Percentiles rank a stretch among this genome's conserved stretches.
Evolutionary conservation across 352 stramenopile species (phyloP).

Genomic region (Globisporangium spinosum): DNA sequence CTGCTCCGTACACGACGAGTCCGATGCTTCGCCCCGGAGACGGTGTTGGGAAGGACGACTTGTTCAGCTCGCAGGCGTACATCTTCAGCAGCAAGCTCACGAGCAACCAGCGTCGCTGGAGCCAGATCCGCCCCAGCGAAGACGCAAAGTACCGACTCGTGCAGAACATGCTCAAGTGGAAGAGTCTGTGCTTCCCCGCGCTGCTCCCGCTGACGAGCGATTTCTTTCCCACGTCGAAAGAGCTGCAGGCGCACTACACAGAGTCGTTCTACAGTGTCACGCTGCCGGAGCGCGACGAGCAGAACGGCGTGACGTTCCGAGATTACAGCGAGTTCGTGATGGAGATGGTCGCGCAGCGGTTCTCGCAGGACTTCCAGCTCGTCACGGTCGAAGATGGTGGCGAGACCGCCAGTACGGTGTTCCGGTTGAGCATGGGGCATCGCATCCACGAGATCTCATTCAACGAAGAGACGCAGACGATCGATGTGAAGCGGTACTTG

Average conservation of each 20-base stretch:
- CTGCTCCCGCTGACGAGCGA: constrained; percentile 92
- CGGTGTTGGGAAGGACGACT: constrained; percentile 47
- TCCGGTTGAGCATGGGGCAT: constrained; percentile 82
- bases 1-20: constrained; percentile 44
- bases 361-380: constrained; percentile 87
- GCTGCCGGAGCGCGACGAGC: constrained; percentile 65
- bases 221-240: constrained; percentile 76
- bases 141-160: constrained; percentile 53
- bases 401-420: constrained; percentile 39
- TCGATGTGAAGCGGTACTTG: constrained; percentile 84
- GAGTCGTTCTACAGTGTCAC: constrained; percentile 87
- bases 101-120: constrained; percentile 95
- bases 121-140: constrained; percentile 86
- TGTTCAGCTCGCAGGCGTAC: constrained; percentile 73
- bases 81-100: constrained; percentile 82
- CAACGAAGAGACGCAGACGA: constrained; percentile 81
- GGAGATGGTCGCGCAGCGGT: constrained; percentile 82
- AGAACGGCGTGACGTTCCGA: constrained; percentile 58
- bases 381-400: constrained; percentile 53
- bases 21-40: constrained; percentile 51
- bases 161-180: constrained; percentile 95
- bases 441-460: constrained; percentile 87
- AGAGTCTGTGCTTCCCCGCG: constrained; percentile 94
- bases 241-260: constrained; percentile 79
- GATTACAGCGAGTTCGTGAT: constrained; percentile 78